phyloP scores from a whole-genome alignment of 2,329 filamentous ascomycete genomes.

The Mariannaea elegans region DNA sequence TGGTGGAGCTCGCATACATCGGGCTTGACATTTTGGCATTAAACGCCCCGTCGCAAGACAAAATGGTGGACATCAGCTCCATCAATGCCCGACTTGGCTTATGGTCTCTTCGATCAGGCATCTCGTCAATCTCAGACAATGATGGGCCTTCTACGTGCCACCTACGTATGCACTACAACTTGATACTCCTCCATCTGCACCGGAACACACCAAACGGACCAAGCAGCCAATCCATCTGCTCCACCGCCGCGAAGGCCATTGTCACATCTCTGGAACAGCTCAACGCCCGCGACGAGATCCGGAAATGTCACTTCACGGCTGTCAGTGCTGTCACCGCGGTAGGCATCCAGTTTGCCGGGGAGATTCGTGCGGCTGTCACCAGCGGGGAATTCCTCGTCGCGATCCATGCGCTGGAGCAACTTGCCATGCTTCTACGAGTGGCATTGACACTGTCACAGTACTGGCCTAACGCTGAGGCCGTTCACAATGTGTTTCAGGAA shows the following conservation, averaged over 20 bases:
- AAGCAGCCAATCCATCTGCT: constrained; percentile 36
- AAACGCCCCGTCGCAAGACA: constrained; percentile 30
- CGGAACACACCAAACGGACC: constrained; percentile 26
- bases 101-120: constrained; percentile 36
- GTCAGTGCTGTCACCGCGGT: constrained; percentile 37
- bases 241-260: constrained; percentile 36
- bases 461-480: constrained; percentile 38
- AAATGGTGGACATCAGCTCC: constrained; percentile 27
- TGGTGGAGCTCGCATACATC: constrained; percentile 36
- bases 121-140: constrained; percentile 34
- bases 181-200: constrained; percentile 34
- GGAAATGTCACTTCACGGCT: constrained; percentile 38
- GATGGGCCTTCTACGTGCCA: constrained; percentile 35
- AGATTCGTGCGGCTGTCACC: constrained; percentile 33
- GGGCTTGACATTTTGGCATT: constrained; percentile 34
- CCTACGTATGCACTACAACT: constrained; percentile 38
- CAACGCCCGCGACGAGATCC: constrained; percentile 27
- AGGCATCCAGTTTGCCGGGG: constrained; percentile 34
- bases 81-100: constrained; percentile 36
- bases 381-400: constrained; percentile 32
- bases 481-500: constrained; percentile 39
- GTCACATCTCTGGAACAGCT: constrained; percentile 35
- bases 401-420: constrained; percentile 32
- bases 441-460: constrained; percentile 28
- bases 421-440: constrained; percentile 28